A percentile compares a stretch with the other conserved stretches of the same genome.
Conservation (phyloP, 192 early-diverging fungal genomes). For the Mortierella claussenii region DNA sequence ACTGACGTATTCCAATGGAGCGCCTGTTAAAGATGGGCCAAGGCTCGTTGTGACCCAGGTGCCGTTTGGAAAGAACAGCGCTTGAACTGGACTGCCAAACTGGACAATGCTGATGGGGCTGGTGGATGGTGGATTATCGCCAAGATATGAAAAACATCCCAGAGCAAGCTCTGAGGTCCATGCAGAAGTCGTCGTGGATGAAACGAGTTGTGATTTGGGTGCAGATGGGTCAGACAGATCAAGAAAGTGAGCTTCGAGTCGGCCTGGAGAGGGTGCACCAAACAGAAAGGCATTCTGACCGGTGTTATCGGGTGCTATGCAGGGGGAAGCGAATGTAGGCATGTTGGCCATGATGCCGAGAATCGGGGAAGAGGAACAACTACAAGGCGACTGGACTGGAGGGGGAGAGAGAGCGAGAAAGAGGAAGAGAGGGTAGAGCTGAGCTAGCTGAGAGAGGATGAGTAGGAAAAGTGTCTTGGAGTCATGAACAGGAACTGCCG, state of each 20-base stretch:
- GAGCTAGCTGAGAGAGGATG: no score
- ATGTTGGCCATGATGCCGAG: background rate
- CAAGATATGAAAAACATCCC: slow-evolving; percentile 29
- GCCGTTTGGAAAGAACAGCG: slow-evolving; percentile 37
- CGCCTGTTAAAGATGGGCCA: no score
- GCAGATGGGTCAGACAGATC: slow-evolving; percentile 23
- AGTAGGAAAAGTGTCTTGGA: no score
- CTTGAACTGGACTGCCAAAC: slow-evolving; percentile 28
- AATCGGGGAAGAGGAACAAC: background rate
- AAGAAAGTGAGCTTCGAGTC: slow-evolving; percentile 32
- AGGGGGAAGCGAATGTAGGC: slow-evolving; percentile 18
- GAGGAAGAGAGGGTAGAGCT: no score
- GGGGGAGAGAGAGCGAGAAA: background rate
- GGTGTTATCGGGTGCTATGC: slow-evolving; percentile 34
- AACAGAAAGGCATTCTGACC: slow-evolving; percentile 33
- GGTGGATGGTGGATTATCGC: background rate
- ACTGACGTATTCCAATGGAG: slow-evolving; percentile 14
- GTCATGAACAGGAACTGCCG: no score
- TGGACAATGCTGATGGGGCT: slow-evolving; percentile 31
- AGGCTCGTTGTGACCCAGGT: slow-evolving; percentile 21
- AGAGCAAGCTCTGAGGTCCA: slow-evolving; percentile 28
- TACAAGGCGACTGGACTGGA: background rate
- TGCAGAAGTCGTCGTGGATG: background rate
- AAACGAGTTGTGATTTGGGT: slow-evolving; percentile 21
- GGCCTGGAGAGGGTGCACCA: slow-evolving; percentile 22